Conservation (phyloP, 306 rosid genomes). For the Mucuna pruriens region DNA sequence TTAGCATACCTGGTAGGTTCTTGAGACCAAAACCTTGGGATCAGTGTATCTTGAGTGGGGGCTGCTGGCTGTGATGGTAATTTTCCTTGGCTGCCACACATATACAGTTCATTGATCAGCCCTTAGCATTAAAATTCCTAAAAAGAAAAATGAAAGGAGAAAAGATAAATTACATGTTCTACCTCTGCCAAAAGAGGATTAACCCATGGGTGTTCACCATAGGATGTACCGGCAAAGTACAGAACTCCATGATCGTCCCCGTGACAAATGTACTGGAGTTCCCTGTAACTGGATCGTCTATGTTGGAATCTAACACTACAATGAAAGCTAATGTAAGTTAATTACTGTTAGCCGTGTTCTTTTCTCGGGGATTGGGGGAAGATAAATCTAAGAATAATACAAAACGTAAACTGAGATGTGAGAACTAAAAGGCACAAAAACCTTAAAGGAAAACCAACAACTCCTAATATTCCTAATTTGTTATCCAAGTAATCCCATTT, state of each 20-base stretch:
- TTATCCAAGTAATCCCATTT: conserved; percentile 10
- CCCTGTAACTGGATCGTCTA: conserved; percentile 89
- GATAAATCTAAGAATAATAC: not conserved
- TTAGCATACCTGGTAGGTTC: conserved; percentile 77
- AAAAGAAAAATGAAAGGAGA: not conserved
- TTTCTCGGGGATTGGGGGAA: not conserved
- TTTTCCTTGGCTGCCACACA: conserved; percentile 58
- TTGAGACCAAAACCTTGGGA: conserved; percentile 90
- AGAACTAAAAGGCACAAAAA: conserved; percentile 16
- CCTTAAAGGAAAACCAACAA: not conserved
- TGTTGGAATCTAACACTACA: conserved; percentile 76
- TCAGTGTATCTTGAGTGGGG: conserved; percentile 92
- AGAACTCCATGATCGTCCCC: conserved; percentile 92
- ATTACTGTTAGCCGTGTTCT: conserved; percentile 1
- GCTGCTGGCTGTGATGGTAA: conserved; percentile 75
- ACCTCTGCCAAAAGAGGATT: conserved; percentile 96
- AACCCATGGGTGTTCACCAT: conserved; percentile 91
- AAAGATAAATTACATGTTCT: conserved; percentile 22
- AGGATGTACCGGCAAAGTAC: conserved; percentile 89
- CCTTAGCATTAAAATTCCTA: not conserved
- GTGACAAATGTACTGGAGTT: conserved; percentile 84
- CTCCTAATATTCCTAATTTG: not conserved
- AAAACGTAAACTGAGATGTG: not conserved
- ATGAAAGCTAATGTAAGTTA: conserved; percentile 29
- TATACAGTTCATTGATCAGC: conserved; percentile 1